These are phyloP conservation scores for Alternaria alternata DNA, from an alignment of 2,329 filamentous ascomycete genomes.

Conservation along the genomic window DNA sequence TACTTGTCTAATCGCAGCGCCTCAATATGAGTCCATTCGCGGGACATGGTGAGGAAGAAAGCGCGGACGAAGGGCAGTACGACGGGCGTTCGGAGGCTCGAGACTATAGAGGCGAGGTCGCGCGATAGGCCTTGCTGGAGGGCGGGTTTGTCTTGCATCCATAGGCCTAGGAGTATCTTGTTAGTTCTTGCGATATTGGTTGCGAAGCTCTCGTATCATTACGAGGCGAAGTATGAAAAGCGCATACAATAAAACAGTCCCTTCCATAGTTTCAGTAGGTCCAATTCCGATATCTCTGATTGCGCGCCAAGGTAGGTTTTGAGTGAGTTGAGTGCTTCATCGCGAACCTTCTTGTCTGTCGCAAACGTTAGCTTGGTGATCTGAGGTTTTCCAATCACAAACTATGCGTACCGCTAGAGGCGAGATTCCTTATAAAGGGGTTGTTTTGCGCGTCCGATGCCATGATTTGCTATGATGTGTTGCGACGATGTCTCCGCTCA, in stretches of 20 bases:
- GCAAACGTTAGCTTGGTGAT: conserved; percentile 16
- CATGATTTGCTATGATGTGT: conserved; percentile 29
- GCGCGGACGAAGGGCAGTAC: conserved; percentile 56
- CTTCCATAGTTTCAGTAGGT: conserved; percentile 91
- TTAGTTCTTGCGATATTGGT: conserved; percentile 14
- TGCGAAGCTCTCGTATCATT: neutral
- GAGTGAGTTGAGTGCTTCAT: conserved; percentile 78
- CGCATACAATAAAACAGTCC: conserved; percentile 82
- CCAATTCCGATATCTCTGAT: conserved; percentile 68
- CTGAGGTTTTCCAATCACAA: neutral
- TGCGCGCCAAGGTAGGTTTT: conserved; percentile 76
- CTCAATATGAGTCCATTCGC: conserved; percentile 62
- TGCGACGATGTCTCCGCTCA: conserved; percentile 10
- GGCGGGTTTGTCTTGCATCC: conserved; percentile 91
- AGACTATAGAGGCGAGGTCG: conserved; percentile 76
- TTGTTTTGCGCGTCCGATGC: conserved; percentile 56
- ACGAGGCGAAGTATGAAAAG: neutral
- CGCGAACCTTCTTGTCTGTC: conserved; percentile 78
- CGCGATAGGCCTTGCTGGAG: conserved; percentile 84
- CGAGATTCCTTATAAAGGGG: conserved; percentile 83
- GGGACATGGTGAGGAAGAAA: conserved; percentile 62
- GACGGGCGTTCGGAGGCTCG: conserved; percentile 61
- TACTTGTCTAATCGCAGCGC: conserved; percentile 83
- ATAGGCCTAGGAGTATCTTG: conserved; percentile 65
- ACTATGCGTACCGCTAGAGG: conserved; percentile 74